These are phyloP conservation scores for Cryptococcus deneoformans DNA, from an alignment of 1,284 basidiomycete genomes.

Conservation along the genomic window DNA sequence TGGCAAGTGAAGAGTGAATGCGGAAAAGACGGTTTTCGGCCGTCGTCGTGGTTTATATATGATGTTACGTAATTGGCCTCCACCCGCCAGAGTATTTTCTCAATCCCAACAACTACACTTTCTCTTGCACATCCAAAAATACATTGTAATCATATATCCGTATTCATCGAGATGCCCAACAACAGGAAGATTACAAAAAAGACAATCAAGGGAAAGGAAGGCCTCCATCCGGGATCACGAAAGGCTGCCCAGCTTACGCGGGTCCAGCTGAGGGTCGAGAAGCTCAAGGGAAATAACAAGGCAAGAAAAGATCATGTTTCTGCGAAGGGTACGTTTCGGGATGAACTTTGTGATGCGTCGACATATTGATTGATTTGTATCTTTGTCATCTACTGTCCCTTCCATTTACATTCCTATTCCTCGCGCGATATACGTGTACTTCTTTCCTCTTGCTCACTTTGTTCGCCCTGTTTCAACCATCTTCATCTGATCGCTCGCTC, in stretches of 20 bases:
- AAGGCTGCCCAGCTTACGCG: conserved; percentile 71
- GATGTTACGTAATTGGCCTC: background rate
- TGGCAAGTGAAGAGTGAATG: background rate
- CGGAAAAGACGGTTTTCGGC: background rate
- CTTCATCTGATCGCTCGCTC: too few species aligned
- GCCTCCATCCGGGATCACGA: conserved; percentile 47
- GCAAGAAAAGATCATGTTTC: conserved; percentile 53
- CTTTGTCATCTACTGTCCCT: background rate
- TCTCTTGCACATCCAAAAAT: background rate
- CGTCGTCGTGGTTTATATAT: background rate
- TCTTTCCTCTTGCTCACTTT: background rate
- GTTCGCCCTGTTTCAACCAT: conserved; percentile 3
- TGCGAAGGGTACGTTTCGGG: conserved; percentile 29
- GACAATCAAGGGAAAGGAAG: conserved; percentile 49
- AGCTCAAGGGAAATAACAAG: conserved; percentile 57
- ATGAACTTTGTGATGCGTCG: too few species aligned
- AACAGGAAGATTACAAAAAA: conserved; percentile 48
- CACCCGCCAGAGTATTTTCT: background rate
- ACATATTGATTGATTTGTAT: background rate
- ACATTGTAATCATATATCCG: background rate
- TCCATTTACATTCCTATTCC: background rate
- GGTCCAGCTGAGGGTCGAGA: conserved; percentile 66
- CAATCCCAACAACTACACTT: background rate
- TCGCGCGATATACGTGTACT: too few species aligned
- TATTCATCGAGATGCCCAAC: conserved; percentile 31